Conservation (phyloP, 441 rosid genomes). For the Populus hybrid region DNA sequence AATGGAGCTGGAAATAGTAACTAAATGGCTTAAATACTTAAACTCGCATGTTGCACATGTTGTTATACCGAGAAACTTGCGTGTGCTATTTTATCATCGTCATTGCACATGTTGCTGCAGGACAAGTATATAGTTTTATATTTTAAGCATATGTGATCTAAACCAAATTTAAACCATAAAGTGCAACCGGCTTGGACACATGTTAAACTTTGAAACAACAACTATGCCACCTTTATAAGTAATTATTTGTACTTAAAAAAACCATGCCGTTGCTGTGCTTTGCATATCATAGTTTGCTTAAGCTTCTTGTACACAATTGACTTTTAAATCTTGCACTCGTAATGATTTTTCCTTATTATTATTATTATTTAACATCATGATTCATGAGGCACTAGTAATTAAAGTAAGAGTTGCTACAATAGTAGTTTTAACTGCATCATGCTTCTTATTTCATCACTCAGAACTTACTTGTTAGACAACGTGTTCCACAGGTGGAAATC, state of each 20-base stretch:
- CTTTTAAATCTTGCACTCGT: not conserved
- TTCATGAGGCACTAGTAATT: not conserved
- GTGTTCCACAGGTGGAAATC: constrained; percentile 81
- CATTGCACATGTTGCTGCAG: not conserved
- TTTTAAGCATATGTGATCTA: not conserved
- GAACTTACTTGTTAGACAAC: constrained; percentile 21
- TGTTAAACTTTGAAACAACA: not conserved
- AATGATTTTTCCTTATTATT: not conserved
- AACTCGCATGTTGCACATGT: not conserved
- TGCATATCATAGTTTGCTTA: not conserved
- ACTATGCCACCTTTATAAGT: not conserved
- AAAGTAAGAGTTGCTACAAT: not conserved
- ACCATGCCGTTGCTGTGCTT: not conserved
- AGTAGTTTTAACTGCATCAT: constrained; percentile 1
- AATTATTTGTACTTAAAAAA: not conserved
- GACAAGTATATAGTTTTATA: not conserved
- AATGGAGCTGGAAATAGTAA: not conserved
- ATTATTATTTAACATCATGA: not conserved
- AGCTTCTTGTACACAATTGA: not conserved
- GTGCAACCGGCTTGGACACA: no score
- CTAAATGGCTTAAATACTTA: not conserved
- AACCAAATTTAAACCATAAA: no score
- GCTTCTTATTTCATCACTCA: constrained; percentile 3
- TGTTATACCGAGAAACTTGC: not conserved
- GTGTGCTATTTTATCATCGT: not conserved